These are phyloP conservation scores for Penicillium sclerotiorum DNA, from an alignment of 2,329 filamentous ascomycete genomes.

Conservation along the genomic window DNA sequence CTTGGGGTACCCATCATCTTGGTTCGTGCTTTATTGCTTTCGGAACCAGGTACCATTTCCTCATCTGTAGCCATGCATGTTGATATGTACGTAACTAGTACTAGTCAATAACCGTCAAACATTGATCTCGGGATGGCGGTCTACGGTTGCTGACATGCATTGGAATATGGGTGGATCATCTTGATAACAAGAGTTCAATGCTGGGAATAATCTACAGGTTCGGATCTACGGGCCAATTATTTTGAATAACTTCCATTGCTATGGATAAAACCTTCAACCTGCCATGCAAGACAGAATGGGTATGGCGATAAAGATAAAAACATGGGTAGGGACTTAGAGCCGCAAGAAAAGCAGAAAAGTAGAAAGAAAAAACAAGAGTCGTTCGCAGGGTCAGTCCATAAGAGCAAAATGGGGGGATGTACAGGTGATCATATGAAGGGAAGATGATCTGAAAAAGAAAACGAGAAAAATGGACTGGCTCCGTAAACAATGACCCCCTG, in stretches of 20 bases:
- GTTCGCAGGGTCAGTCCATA: slow-evolving; percentile 16
- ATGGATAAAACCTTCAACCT: slow-evolving; percentile 11
- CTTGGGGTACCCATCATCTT: too few species aligned
- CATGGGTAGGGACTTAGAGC: slow-evolving; percentile 19
- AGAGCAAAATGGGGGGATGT: slow-evolving; percentile 11
- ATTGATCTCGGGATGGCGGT: too few species aligned
- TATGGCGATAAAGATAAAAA: slow-evolving; percentile 9
- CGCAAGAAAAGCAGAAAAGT: slow-evolving; percentile 4
- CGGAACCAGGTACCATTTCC: too few species aligned
- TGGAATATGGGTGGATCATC: neutral
- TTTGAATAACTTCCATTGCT: slow-evolving; percentile 12
- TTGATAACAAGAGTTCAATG: neutral
- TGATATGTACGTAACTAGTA: too few species aligned
- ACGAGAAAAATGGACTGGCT: slow-evolving; percentile 31
- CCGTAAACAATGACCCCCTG: slow-evolving; percentile 23
- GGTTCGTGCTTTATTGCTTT: too few species aligned
- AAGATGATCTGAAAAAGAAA: slow-evolving; percentile 16
- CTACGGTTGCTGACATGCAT: too few species aligned
- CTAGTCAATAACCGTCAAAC: too few species aligned
- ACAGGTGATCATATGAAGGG: slow-evolving; percentile 6
- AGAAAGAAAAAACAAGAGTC: slow-evolving; percentile 5
- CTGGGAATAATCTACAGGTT: neutral
- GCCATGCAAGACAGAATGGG: slow-evolving; percentile 16
- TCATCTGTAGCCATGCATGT: too few species aligned
- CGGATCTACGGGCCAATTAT: neutral